Percentiles rank a stretch among this genome's conserved stretches.
Evolutionary conservation across 2,329 filamentous ascomycete genomes (phyloP).

Genomic region (Penicillium glabrum): DNA sequence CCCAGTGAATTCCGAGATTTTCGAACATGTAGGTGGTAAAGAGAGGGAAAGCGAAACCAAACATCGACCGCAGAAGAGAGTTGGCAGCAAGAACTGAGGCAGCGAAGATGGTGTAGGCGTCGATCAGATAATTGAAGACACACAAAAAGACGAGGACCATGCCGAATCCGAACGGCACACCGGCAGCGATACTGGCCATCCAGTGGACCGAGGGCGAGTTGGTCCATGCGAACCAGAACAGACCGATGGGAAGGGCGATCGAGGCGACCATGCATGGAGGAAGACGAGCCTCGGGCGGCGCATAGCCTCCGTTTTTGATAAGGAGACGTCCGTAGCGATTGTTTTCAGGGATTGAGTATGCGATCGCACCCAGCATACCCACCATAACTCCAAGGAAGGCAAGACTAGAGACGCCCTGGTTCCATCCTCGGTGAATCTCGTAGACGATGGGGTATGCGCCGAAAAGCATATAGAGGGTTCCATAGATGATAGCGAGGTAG

Average conservation of each 20-base stretch:
- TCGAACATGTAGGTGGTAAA: slow-evolving; percentile 49
- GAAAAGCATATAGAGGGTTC: slow-evolving; percentile 55
- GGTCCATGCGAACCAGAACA: slow-evolving; percentile 64
- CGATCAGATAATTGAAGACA: slow-evolving; percentile 45
- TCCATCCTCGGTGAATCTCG: slow-evolving; percentile 46
- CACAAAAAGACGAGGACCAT: slow-evolving; percentile 44
- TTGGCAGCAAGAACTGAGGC: slow-evolving; percentile 46
- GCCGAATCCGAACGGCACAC: slow-evolving; percentile 43
- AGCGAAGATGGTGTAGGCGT: slow-evolving; percentile 46
- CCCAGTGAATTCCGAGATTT: slow-evolving; percentile 50
- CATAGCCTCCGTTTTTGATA: slow-evolving; percentile 53
- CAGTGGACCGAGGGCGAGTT: slow-evolving; percentile 46
- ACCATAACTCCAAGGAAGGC: slow-evolving; percentile 52
- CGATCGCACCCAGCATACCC: slow-evolving; percentile 40
- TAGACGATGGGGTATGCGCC: slow-evolving; percentile 54
- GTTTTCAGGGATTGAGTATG: slow-evolving; percentile 45
- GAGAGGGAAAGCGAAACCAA: slow-evolving; percentile 50
- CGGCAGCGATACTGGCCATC: slow-evolving; percentile 38
- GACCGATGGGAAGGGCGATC: slow-evolving; percentile 54
- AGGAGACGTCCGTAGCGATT: slow-evolving; percentile 42
- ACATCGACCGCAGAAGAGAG: slow-evolving; percentile 47
- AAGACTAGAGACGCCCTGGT: slow-evolving; percentile 48
- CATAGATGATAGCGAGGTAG: slow-evolving; percentile 54
- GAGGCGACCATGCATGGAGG: slow-evolving; percentile 51
- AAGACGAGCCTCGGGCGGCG: slow-evolving; percentile 60